Percentiles rank a stretch among this genome's conserved stretches.
Evolutionary conservation across 2,329 filamentous ascomycete species (phyloP).

Genomic region (Iodosphaeria phyllophila): DNA sequence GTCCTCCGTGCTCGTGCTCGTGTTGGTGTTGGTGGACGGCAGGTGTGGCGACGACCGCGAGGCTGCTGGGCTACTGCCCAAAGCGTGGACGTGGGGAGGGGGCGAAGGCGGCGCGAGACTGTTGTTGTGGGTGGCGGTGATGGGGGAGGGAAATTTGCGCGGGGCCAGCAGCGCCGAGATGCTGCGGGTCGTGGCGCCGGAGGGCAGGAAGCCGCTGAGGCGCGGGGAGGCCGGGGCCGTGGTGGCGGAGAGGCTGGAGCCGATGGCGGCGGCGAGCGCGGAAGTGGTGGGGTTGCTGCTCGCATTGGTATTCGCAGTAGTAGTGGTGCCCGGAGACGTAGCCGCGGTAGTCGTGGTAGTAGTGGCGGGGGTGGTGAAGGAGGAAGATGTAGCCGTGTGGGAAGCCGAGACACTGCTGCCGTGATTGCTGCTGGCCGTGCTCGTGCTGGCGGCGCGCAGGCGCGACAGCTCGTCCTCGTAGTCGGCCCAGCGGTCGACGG

Average conservation of each 20-base stretch:
- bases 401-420: constrained; percentile 7
- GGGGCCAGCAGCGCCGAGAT: constrained; percentile 12
- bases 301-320: constrained; percentile 1
- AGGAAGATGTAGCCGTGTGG: constrained; percentile 1
- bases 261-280: too few relatives aligned
- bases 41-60: constrained; percentile 7
- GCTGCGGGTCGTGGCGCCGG: constrained; percentile 12
- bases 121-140: constrained; percentile 4
- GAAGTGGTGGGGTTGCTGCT: neutral
- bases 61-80: neutral
- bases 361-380: neutral
- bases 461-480: constrained; percentile 61
- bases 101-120: constrained; percentile 5
- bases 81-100: constrained; percentile 4
- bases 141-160: constrained; percentile 8
- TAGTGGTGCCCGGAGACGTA: constrained; percentile 2
- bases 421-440: constrained; percentile 9
- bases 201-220: constrained; percentile 10
- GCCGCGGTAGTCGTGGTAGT: constrained; percentile 1
- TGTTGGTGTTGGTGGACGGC: constrained; percentile 6
- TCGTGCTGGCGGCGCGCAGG: constrained; percentile 25
- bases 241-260: constrained; percentile 6
- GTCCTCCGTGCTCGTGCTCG: constrained; percentile 19
- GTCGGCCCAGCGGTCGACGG: constrained; percentile 49
- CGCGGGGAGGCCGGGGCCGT: constrained; percentile 8